phyloP scores from a whole-genome alignment of 306 rosid genomes.

The Pterocarpus santalinus region DNA sequence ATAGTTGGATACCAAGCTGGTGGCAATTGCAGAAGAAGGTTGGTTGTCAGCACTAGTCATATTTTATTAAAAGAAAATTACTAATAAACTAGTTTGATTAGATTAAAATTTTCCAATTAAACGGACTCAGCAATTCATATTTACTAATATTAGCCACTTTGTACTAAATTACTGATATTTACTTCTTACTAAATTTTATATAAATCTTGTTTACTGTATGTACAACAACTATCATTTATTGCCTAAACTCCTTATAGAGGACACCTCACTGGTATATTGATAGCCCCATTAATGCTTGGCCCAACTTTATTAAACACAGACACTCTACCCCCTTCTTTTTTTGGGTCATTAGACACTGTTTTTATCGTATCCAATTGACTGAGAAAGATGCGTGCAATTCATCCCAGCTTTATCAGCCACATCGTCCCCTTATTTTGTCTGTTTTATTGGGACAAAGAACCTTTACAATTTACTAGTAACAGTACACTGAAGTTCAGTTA shows the following conservation, averaged over 20 bases:
- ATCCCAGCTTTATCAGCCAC: not conserved
- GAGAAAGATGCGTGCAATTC: not conserved
- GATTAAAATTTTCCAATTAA: not conserved
- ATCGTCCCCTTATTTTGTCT: not conserved
- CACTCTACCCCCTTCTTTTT: too few species aligned
- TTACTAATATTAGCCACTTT: not conserved
- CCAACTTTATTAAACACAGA: not conserved
- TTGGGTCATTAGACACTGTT: not conserved
- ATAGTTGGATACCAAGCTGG: too few species aligned
- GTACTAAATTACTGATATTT: not conserved
- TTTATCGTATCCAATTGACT: not conserved
- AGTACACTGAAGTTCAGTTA: too few species aligned
- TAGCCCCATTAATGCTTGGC: not conserved
- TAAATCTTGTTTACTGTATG: not conserved
- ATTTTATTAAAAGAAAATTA: too few species aligned
- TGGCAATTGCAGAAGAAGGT: too few species aligned
- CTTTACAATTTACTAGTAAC: not conserved
- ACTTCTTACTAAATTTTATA: not conserved
- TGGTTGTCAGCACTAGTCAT: too few species aligned
- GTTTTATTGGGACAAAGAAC: not conserved
- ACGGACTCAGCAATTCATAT: not conserved
- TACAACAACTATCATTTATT: not conserved
- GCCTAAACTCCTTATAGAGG: not conserved
- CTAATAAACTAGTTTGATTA: too few species aligned
- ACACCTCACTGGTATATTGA: slow-evolving; percentile 1